Evolutionary conservation across 495 filamentous ascomycete genomes (phyloP).

Genomic region (Tuber indicum): DNA sequence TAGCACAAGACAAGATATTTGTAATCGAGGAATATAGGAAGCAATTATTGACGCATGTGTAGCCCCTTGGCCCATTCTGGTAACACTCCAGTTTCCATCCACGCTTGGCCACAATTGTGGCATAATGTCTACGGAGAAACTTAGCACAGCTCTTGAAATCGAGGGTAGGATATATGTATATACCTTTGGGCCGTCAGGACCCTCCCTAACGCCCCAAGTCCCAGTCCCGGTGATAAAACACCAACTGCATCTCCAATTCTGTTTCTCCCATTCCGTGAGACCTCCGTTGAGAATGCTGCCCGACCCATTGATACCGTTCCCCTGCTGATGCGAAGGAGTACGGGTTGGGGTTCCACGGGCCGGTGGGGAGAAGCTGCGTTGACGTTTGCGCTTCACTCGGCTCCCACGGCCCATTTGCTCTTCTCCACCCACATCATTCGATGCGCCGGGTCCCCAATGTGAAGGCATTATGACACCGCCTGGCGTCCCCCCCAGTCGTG

Average conservation of each 20-base stretch:
- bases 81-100: conserved; percentile 75
- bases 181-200: conserved; percentile 78
- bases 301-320: conserved; percentile 56
- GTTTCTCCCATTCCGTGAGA: conserved; percentile 71
- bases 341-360: conserved; percentile 63
- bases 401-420: conserved; percentile 62
- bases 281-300: conserved; percentile 62
- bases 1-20: not conserved
- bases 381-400: conserved; percentile 81
- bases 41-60: conserved; percentile 45
- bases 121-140: conserved; percentile 66
- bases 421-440: conserved; percentile 57
- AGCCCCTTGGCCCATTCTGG: conserved; percentile 79
- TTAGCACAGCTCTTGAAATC: conserved; percentile 22
- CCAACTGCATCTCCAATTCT: conserved; percentile 83
- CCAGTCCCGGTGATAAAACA: conserved; percentile 81
- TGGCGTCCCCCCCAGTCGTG: conserved; percentile 64
- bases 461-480: conserved; percentile 56
- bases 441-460: conserved; percentile 47
- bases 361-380: conserved; percentile 74
- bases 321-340: conserved; percentile 68
- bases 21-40: not conserved
- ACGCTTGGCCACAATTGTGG: conserved; percentile 85
- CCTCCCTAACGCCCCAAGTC: conserved; percentile 92
- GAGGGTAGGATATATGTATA: conserved; percentile 39